Evolutionary conservation across 2,329 filamentous ascomycete species (phyloP), one percentile per base, ranked within the genome.

Genomic region (Penicillium sp.): DNA sequence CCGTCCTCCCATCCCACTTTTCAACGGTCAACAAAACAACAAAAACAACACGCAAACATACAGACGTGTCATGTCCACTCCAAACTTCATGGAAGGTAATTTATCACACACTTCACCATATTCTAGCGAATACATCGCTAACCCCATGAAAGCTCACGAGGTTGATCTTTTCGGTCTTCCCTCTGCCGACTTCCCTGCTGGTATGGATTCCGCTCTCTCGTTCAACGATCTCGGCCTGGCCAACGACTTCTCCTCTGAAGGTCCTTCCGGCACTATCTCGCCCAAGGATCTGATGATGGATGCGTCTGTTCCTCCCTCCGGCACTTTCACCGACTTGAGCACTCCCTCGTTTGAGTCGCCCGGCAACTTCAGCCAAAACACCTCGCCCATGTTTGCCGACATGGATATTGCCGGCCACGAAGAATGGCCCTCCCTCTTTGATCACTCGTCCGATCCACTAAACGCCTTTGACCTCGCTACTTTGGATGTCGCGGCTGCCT

Each of bases 271-370:
- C 66, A 96, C 92, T 40, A 84, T 96, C 60, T 96, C 92, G 59
- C 92, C 92, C 20, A 87, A 89, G 74, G 91, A 96, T 68, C 80
- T 96, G 62, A 77, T 88, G 63, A 80, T 92, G 66, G 84, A 85
- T 64, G 85, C 85, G 68, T 95, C 90, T 60, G 85, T 90, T 37
- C 92, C 92, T 31, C 90, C 90, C 69, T 96, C 92, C 2, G 82
- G 87, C 45, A 86, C 89, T 34, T 85, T 94, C 70, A 96, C 92
- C 35, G 86, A 91, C 61, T 71, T 96, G 74, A 96, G 91, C 55
- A 94, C 92, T 58, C 92, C 92, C 43, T 87, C 85, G 67, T 83
- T 89, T 69, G 89, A 87, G 66, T 95, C 90, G 50, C 90, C 90
- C 11, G 88, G 68, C 11, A 70, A 85, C 56, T 86, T 88, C 68